Conservation (phyloP, 148 eudicot species). For the Fagopyrum tataricum region DNA sequence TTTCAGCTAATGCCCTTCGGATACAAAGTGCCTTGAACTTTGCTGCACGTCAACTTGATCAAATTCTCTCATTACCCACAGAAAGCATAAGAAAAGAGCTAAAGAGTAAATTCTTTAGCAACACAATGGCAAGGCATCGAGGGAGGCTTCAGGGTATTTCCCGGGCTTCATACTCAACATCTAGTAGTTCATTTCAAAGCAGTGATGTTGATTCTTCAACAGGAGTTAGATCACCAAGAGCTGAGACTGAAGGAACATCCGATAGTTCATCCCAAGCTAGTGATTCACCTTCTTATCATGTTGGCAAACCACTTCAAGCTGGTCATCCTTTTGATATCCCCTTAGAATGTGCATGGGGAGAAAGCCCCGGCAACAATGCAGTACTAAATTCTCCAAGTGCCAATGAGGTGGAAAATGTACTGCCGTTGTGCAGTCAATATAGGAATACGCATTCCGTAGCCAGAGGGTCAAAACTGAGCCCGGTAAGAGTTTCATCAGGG, state of each 20-base stretch:
- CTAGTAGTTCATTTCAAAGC: not conserved
- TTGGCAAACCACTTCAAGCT: not conserved
- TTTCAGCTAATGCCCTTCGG: slow-evolving; percentile 43
- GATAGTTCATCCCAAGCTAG: slow-evolving; percentile 11
- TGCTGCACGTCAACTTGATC: slow-evolving; percentile 52
- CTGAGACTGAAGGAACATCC: slow-evolving; percentile 4
- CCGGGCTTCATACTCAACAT: not conserved
- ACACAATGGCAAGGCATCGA: slow-evolving; percentile 41
- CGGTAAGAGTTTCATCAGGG: not conserved
- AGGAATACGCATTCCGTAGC: not conserved
- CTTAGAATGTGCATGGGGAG: slow-evolving; percentile 9
- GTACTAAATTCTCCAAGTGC: not conserved
- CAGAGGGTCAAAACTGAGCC: not conserved
- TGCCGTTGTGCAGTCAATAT: not conserved
- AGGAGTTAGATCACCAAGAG: not conserved
- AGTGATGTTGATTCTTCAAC: slow-evolving; percentile 10
- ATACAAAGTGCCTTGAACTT: slow-evolving; percentile 51
- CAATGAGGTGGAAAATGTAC: not conserved
- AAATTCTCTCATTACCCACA: slow-evolving; percentile 32
- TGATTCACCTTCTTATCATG: slow-evolving; percentile 4
- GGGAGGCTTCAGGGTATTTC: slow-evolving; percentile 6
- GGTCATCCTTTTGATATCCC: not conserved
- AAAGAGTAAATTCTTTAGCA: slow-evolving; percentile 29
- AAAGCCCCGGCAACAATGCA: not conserved
- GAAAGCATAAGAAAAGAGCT: slow-evolving; percentile 34